Evolutionary conservation across 73 alveolate genomes (phyloP), one percentile per base, ranked within the genome.

Genomic region (Tetrahymena borealis): DNA sequence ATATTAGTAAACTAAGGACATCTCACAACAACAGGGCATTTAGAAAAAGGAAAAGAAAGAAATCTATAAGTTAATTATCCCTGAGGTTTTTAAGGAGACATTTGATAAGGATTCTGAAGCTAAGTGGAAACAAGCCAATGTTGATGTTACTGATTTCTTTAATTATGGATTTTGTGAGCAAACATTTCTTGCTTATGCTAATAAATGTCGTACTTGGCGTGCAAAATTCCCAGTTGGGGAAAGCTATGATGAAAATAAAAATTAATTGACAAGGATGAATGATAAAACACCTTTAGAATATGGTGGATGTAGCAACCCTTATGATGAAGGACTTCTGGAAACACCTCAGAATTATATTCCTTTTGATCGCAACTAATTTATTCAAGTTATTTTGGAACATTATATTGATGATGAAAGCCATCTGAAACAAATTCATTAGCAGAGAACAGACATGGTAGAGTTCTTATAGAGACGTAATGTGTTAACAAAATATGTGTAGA

Each of bases 61-160:
- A 60, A 35, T n/a, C n/a, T 60, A 60, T 60, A 60, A 60, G 28
- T 60, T 60, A 35, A 60, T 60, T 28, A 60, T 60, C 9, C 85
- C 85, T 24, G 85, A 60, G 28, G 85, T 60, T 60, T 60, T 60
- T 60, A 60, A 60, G 85, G 85, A 60, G 28, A 60, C n/a, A 9
- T 60, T 60, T 60, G 85, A 60, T 60, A 60, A 60, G 85, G 85
- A 60, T 60, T 60, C 85, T 24, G 85, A 60, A 60, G 85, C 85
- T 60, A 60, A 35, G 28, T 60, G 85, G 85, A 60, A 60, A 60
- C 28, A 60, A 20, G 37, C 85, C 2, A 60, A 60, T 15, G 85
- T 60, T 5, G 85, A 60, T 60, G 13, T 60, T 4, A 60, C 85
- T 6, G 85, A 60, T 60, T 60, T 60, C 37, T 60, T 60, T 16